phyloP scores from a whole-genome alignment of 371 early-diverging fungal genomes.

The Ordospora pajunii region DNA sequence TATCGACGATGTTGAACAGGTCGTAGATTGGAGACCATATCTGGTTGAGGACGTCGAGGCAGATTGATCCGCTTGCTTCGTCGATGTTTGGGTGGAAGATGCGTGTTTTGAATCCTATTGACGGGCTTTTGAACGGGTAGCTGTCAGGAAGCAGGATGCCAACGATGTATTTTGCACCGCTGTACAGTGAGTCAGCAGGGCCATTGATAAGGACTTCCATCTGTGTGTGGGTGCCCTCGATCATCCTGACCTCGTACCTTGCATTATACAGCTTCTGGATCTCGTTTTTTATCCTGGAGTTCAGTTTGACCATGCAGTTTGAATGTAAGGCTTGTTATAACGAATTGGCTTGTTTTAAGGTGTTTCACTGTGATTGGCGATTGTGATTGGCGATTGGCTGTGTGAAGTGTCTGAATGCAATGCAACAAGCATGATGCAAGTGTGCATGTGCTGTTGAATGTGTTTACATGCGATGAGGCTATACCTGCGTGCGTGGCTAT shows the following conservation, averaged over 20 bases:
- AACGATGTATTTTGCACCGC: slow-evolving; percentile 83
- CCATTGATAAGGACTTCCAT: slow-evolving; percentile 50
- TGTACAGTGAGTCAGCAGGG: slow-evolving; percentile 70
- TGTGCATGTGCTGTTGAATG: too few species aligned
- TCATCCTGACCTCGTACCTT: slow-evolving; percentile 44
- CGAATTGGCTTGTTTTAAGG: too few species aligned
- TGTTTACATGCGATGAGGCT: too few species aligned
- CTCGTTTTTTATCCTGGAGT: slow-evolving; percentile 47
- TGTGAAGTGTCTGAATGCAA: too few species aligned
- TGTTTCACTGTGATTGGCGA: too few species aligned
- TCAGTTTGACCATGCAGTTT: slow-evolving; percentile 4
- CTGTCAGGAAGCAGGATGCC: slow-evolving; percentile 93
- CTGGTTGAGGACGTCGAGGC: slow-evolving; percentile 96
- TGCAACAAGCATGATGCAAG: too few species aligned
- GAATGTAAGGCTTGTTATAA: too few species aligned
- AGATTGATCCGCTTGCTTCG: slow-evolving; percentile 93
- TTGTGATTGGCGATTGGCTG: too few species aligned
- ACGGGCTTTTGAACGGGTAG: slow-evolving; percentile 96
- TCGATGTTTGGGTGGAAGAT: slow-evolving; percentile 99
- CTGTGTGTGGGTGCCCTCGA: slow-evolving; percentile 27
- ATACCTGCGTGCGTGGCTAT: too few species aligned
- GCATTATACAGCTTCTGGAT: slow-evolving; percentile 50
- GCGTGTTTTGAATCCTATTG: slow-evolving; percentile 94
- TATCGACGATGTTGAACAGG: slow-evolving; percentile 92
- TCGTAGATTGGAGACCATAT: slow-evolving; percentile 87